Base-by-base conservation (phyloP, 2,329 filamentous ascomycete genomes). In the Nectriaceae sp. region DNA sequence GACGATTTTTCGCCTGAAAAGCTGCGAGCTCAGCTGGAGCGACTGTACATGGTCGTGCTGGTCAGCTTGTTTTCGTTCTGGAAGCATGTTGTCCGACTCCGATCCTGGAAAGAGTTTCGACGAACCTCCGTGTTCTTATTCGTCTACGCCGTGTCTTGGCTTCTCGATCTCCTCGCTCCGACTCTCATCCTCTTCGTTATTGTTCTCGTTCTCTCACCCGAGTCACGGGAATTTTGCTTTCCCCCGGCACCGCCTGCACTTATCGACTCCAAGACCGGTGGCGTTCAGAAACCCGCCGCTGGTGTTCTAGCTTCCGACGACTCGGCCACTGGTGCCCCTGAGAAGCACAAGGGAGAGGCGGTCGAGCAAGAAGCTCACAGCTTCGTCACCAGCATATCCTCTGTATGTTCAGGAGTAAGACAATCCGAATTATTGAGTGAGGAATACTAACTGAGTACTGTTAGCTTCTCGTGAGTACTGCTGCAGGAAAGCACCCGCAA, bases 1-100 rank as follows among this genome's bases (percentile, higher is more conserved):
- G 89, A 94, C 56, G 87, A 92, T 48, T 94, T 94, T 65, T 89
- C 87, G 0, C 89, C 90, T 0, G 89, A 94, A 62, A 94, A 94
- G 70, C 73, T 95, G 38, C 79, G 90, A 11, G 82, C 85, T 3
- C 90, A 88, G 44, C 65, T 94, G 4, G 90, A 95, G 69, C 78
- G 90, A 13, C 72, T 94, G 11, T 95, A 95, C 65, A 91, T 90
- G 78, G 89, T 87, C 0, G 82, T 95, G 1, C 74, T 87, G 6
- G 79, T 92, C 41, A 78, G 84, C 13, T 39, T 90, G 11, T 77
- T 90, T 37, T 77, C 75, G 0, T 78, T 82, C 15, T 80, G 80
- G 50, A 93, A 94, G 61, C 90, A 96, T 51, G 77, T 92, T 53
- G 85, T 82, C 3, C 78, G 90, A 11, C 70, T 96, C 5, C 78